Conservation (phyloP, 352 stramenopile species). For the Phytophthora meadii region DNA sequence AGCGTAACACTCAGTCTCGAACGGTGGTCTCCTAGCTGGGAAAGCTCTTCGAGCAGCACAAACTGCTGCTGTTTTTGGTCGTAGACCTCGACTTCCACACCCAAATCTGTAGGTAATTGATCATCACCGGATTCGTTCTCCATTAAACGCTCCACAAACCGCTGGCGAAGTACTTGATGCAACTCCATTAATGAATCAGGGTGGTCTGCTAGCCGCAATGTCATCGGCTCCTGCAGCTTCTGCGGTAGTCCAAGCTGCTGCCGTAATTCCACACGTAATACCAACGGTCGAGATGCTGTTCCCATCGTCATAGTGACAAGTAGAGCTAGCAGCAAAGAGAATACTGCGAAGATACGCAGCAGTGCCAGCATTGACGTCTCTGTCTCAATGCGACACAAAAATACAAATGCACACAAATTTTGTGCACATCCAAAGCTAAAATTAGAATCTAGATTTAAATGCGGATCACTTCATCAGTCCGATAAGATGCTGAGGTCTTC, state of each 20-base stretch:
- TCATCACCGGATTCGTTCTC: not conserved
- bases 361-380: slow-evolving; percentile 3
- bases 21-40: slow-evolving; percentile 29
- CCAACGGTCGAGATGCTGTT: slow-evolving; percentile 13
- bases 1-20: slow-evolving; percentile 53
- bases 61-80: slow-evolving; percentile 47
- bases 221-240: slow-evolving; percentile 33
- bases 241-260: slow-evolving; percentile 32
- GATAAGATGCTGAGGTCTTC: slow-evolving; percentile 23
- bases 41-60: slow-evolving; percentile 35
- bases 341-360: slow-evolving; percentile 21
- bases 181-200: slow-evolving; percentile 36
- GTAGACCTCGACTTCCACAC: slow-evolving; percentile 51
- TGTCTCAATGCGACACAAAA: not conserved
- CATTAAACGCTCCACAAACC: slow-evolving; percentile 22
- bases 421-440: slow-evolving; percentile 8
- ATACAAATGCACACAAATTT: not conserved
- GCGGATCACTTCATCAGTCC: slow-evolving; percentile 17
- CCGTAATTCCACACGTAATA: slow-evolving; percentile 48
- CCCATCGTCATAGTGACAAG: slow-evolving; percentile 22
- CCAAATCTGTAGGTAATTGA: slow-evolving; percentile 5
- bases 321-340: slow-evolving; percentile 20
- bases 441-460: slow-evolving; percentile 28
- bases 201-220: slow-evolving; percentile 19
- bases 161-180: slow-evolving; percentile 26